Conservation (phyloP, 495 filamentous ascomycete species). For the Penicillium paradoxum region DNA sequence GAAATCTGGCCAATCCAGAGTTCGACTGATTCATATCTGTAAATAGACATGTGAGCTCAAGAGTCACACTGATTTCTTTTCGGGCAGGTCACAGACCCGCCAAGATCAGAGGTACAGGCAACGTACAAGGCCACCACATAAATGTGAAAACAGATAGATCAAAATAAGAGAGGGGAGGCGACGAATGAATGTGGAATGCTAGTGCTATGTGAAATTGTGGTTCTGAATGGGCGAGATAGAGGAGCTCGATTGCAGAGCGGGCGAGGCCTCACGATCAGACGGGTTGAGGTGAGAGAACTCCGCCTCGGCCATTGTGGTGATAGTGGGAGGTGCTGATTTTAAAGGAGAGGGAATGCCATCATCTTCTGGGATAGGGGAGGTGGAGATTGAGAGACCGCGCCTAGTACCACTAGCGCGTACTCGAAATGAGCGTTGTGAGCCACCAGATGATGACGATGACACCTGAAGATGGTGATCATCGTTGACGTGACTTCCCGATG, state of each 20-base stretch:
- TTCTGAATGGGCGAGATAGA: conserved; percentile 16
- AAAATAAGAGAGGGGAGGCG: conserved; percentile 10
- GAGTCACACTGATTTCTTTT: background rate
- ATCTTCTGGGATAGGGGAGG: conserved; percentile 31
- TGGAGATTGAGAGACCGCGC: conserved; percentile 31
- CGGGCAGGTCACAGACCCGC: conserved; percentile 8
- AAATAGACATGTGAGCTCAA: conserved; percentile 1
- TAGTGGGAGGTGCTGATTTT: conserved; percentile 32
- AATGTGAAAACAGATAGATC: conserved; percentile 17
- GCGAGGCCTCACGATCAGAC: conserved; percentile 16
- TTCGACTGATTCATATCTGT: conserved; percentile 6
- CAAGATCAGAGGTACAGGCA: background rate
- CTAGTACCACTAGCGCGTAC: conserved; percentile 35
- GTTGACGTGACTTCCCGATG: conserved; percentile 15
- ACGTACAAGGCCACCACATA: conserved; percentile 9
- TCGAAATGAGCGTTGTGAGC: conserved; percentile 33
- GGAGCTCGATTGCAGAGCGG: conserved; percentile 19
- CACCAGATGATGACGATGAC: conserved; percentile 19
- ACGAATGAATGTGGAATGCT: conserved; percentile 8
- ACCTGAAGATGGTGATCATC: conserved; percentile 23
- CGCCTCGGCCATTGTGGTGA: conserved; percentile 28
- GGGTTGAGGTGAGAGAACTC: conserved; percentile 17
- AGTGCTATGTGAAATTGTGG: conserved; percentile 10
- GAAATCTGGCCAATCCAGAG: conserved; percentile 6
- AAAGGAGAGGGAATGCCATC: conserved; percentile 27